phyloP scores from a whole-genome alignment of 805 yeast species.

The Cyberlindnera euphorbiiphila region DNA sequence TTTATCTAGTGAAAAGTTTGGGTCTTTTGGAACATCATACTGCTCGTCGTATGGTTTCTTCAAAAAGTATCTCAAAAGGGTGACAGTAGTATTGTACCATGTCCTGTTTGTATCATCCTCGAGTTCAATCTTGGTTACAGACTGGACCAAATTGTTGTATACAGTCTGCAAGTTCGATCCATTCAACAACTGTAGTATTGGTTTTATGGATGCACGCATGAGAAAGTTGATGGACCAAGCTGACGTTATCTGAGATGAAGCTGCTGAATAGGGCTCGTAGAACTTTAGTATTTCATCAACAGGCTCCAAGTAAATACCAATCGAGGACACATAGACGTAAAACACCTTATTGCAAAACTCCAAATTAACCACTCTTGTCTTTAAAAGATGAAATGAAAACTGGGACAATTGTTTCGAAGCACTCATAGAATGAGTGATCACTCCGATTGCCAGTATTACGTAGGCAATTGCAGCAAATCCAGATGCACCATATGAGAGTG shows the following conservation, averaged over 20 bases:
- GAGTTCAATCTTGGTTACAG: constrained; percentile 15
- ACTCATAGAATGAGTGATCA: constrained; percentile 30
- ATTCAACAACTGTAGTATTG: constrained; percentile 11
- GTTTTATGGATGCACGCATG: constrained; percentile 17
- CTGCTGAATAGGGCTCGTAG: constrained; percentile 23
- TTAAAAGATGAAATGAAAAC: constrained; percentile 37
- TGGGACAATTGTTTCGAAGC: constrained; percentile 40
- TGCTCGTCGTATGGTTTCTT: constrained; percentile 21
- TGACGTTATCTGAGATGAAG: constrained; percentile 18
- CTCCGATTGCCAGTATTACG: constrained; percentile 36
- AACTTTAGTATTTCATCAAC: constrained; percentile 32
- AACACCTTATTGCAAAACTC: constrained; percentile 37
- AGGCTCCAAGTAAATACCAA: constrained; percentile 43
- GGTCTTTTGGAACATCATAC: constrained; percentile 13
- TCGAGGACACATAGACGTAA: constrained; percentile 37
- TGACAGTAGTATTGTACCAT: constrained; percentile 16
- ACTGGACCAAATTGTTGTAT: constrained; percentile 13
- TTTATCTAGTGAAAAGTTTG: neutral
- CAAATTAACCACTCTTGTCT: constrained; percentile 30
- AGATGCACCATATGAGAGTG: constrained; percentile 39
- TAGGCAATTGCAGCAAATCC: constrained; percentile 38
- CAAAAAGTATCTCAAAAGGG: constrained; percentile 11
- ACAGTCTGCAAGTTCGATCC: constrained; percentile 15
- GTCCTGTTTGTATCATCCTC: constrained; percentile 10
- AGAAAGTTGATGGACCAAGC: constrained; percentile 13